Percentiles rank a stretch among this genome's conserved stretches.
phyloP scores from a whole-genome alignment of 2,329 filamentous ascomycete species.

The Xylaria sp. region DNA sequence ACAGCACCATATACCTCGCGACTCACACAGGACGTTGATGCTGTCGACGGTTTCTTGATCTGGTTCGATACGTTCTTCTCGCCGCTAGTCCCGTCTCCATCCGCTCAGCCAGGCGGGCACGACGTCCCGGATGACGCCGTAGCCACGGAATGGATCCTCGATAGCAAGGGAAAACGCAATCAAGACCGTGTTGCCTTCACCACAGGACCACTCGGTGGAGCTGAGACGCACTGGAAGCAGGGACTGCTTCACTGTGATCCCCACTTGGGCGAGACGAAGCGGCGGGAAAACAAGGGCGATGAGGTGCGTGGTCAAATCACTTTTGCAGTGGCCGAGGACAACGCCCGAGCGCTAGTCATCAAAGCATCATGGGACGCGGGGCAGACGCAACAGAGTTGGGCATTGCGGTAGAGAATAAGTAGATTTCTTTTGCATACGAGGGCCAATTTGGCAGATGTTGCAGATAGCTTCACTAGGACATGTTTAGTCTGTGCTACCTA shows the following conservation, averaged over 20 bases:
- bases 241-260: slow-evolving; percentile 76
- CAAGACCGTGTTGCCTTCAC: slow-evolving; percentile 82
- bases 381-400: slow-evolving; percentile 62
- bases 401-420: slow-evolving; percentile 40
- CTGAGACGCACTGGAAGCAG: slow-evolving; percentile 91
- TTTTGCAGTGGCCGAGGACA: slow-evolving; percentile 75
- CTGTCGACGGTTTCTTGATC: slow-evolving; percentile 85
- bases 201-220: slow-evolving; percentile 76
- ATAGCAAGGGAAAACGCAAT: slow-evolving; percentile 52
- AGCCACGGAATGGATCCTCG: slow-evolving; percentile 67
- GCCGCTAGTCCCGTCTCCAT: slow-evolving; percentile 50
- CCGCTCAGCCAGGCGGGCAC: slow-evolving; percentile 40
- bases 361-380: slow-evolving; percentile 68
- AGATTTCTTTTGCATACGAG: neutral
- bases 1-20: slow-evolving; percentile 71
- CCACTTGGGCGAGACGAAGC: slow-evolving; percentile 2
- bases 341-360: slow-evolving; percentile 75
- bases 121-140: slow-evolving; percentile 62
- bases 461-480: neutral
- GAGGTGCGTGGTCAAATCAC: slow-evolving; percentile 73
- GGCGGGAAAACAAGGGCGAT: slow-evolving; percentile 61
- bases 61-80: slow-evolving; percentile 97
- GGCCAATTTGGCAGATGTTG: neutral
- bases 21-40: slow-evolving; percentile 69
- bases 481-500: neutral